Percentiles rank a stretch among this genome's conserved stretches.
phyloP scores from a whole-genome alignment of 2,329 filamentous ascomycete genomes.

The Claviceps africana region DNA sequence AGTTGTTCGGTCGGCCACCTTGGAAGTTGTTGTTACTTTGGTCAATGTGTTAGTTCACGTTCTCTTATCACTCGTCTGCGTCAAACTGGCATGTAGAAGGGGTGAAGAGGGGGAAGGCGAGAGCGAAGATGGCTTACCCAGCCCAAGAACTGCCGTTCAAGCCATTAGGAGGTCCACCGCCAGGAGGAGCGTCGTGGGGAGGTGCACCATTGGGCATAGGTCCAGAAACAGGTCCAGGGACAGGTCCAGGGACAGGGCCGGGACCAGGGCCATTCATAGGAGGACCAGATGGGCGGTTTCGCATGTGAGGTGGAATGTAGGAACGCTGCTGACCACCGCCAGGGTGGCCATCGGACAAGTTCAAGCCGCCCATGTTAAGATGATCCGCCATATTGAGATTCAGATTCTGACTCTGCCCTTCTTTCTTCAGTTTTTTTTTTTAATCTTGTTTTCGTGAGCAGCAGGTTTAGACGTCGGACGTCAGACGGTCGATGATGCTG shows the following conservation, averaged over 20 bases:
- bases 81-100: neutral
- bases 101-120: too few relatives aligned
- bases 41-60: neutral
- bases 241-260: neutral
- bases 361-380: conserved; percentile 68
- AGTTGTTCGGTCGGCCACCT: conserved; percentile 22
- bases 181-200: conserved; percentile 11
- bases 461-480: neutral
- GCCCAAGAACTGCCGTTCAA: conserved; percentile 42
- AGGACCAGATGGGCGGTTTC: conserved; percentile 30
- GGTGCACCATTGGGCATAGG: conserved; percentile 24
- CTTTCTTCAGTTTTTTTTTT: too few relatives aligned
- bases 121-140: conserved; percentile 23
- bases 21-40: conserved; percentile 7
- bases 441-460: neutral
- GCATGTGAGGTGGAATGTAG: conserved; percentile 79
- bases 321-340: conserved; percentile 33
- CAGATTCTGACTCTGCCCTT: too few relatives aligned
- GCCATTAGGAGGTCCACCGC: conserved; percentile 11
- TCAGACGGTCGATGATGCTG: neutral
- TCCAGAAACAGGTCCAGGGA: conserved; percentile 15
- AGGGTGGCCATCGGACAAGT: conserved; percentile 34
- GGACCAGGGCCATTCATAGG: conserved; percentile 2
- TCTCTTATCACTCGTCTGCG: neutral
- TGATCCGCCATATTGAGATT: conserved; percentile 60